Base-by-base conservation (phyloP, 2,329 filamentous ascomycete species). In the Berkeleyomyces rouxiae region DNA sequence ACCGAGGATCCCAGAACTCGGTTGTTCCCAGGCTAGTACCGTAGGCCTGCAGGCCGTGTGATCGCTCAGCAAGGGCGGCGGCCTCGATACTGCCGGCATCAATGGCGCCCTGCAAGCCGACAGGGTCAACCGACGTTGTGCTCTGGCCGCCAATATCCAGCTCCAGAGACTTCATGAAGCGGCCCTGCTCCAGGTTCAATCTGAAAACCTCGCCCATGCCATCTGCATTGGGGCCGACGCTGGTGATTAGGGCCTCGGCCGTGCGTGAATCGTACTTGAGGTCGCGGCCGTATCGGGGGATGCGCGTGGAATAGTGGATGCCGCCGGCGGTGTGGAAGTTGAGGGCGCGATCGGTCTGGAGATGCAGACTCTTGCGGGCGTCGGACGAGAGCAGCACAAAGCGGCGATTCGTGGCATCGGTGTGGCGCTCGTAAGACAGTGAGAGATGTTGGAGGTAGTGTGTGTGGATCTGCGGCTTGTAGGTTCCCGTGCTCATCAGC, bases 21-120 rank as follows among this genome's bases (percentile, higher is more conserved):
- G 97, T 89, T 0, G 92, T 96, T n/a, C 93, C 92, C 63, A 93
- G 77, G 2, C 90, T 91, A 0, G 93, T 99, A 61, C 95, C 93
- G 69, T 99, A 99, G 0, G 92, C 91, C 42, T 91, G 79, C 3
- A 99, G 78, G 63, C 93, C 93, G 72, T 99, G 93, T 58, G 88
- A 91, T 47, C 86, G 82, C 71, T 96, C 89, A 2, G 93, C 93
- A 65, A 96, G 83, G 2, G 91, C 86, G 10, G 84, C 92, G 6
- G 85, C 85, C 70, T 97, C 96, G 61, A 97, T 90, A 59, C 87
- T 86, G 11, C 91, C 90, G 0, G 89, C 86, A 63, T 86, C 80
- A 57, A 96, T 88, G 58, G 91, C 88, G 64, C 92, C 92, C 71
- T 97, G 92, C 37, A 96, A 73, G 1, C 90, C 85, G 13, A 69